Evolutionary conservation across 1,284 basidiomycete genomes (phyloP), one percentile per base, ranked within the genome.

Genomic region (Cryptococcus amylolentus): DNA sequence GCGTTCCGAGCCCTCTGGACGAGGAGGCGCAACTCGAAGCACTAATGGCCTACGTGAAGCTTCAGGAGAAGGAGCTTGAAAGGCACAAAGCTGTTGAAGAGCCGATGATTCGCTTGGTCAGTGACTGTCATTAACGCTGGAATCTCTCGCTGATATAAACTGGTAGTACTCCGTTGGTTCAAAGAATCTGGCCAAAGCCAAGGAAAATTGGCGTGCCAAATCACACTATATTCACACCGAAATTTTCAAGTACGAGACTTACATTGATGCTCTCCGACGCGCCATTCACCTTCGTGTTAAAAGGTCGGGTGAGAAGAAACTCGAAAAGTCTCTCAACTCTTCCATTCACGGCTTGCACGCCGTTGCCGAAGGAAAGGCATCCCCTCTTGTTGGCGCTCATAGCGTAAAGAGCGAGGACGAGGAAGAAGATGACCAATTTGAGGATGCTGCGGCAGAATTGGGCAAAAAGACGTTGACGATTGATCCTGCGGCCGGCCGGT

Each of bases 171-270:
- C 86, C 55, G 82, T 87, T 2, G 84, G 86, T 10, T 86, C 88
- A n/a, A 75, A 83, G 26, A 92, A 89, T 66, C 82, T 84, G 1
- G 70, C 80, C 60, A 96, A 88, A 74, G 88, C 95, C 0, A 81
- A 85, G 62, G 83, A 83, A 52, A 98, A 98, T 73, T 98, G 94
- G 92, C 88, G 91, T 73, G 87, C 86, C 67, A 93, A 90, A 72
- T 90, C 88, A 8, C 86, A 89, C 69, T 90, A 91, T 73, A 79
- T 98, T 44, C 81, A 94, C 54, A 85, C 87, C 14, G 95, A 98
- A 78, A 89, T 92, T 49, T 88, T 92, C 72, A 98, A 98, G 74
- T 98, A 96, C 76, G 86, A 91, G 52, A 88, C 88, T n/a, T 98
- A 98, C 75, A 86, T 93, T 57, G 91, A 96, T 61, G 88, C 89